These are phyloP conservation scores for Kokia cookei DNA, from an alignment of 441 rosid species.

Conservation along the genomic window DNA sequence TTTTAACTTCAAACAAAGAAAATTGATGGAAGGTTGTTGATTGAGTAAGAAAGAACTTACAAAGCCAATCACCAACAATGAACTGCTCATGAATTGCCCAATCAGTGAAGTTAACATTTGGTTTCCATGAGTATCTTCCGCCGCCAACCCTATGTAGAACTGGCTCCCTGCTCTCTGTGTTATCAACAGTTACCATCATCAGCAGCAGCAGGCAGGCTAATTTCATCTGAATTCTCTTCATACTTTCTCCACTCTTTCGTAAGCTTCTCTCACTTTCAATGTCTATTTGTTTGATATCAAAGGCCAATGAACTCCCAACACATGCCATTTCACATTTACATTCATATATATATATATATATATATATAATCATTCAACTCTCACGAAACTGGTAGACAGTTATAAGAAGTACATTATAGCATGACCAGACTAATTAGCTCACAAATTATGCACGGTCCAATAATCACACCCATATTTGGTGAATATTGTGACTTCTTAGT, in stretches of 20 bases:
- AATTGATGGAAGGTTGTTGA: background rate
- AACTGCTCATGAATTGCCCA: slow-evolving; percentile 28
- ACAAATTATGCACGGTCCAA: background rate
- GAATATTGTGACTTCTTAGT: background rate
- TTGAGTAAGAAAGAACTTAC: slow-evolving; percentile 7
- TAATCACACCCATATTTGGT: background rate
- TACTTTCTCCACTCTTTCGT: background rate
- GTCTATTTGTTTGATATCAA: background rate
- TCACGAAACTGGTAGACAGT: background rate
- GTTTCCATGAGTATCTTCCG: slow-evolving; percentile 26
- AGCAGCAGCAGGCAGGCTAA: background rate
- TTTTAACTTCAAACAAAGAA: background rate
- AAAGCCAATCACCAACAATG: slow-evolving; percentile 35
- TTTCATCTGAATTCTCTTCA: background rate
- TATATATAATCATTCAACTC: background rate
- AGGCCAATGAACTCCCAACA: background rate
- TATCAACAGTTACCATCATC: background rate
- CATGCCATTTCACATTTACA: background rate
- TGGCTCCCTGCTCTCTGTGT: background rate
- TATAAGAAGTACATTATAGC: background rate
- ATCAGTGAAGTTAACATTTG: slow-evolving; percentile 22
- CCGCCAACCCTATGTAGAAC: slow-evolving; percentile 29
- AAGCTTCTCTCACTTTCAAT: background rate
- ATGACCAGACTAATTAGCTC: slow-evolving; percentile 1
- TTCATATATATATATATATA: too few relatives aligned